These are phyloP conservation scores for Neurospora cerealis DNA, from an alignment of 495 filamentous ascomycete species.

Conservation along the genomic window DNA sequence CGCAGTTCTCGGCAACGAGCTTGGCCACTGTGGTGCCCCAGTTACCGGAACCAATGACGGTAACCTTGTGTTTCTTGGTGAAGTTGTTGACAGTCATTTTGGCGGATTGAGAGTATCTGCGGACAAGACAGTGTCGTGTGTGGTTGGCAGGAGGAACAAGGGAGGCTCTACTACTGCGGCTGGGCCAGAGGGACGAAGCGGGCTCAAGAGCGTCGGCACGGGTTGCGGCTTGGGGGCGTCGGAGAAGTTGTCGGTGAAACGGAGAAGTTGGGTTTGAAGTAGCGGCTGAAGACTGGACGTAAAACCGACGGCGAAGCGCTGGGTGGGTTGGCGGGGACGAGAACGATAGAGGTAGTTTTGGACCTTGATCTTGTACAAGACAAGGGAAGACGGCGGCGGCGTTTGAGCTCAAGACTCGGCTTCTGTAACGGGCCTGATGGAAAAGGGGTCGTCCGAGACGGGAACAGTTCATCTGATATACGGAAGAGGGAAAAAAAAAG, in stretches of 20 bases:
- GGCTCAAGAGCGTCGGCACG: background rate
- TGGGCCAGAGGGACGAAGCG: background rate
- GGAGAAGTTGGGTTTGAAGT: background rate
- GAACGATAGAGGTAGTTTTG: background rate
- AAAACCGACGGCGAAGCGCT: background rate
- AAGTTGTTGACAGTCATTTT: slow-evolving; percentile 21
- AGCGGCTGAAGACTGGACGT: background rate
- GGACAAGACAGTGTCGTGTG: slow-evolving; percentile 2
- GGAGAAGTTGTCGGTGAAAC: background rate
- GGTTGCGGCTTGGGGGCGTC: background rate
- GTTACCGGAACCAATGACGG: slow-evolving; percentile 91
- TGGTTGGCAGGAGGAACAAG: background rate
- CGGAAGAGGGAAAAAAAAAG: background rate
- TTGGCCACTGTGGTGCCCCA: slow-evolving; percentile 98
- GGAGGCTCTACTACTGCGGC: background rate
- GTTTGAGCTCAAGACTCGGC: background rate
- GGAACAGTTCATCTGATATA: background rate
- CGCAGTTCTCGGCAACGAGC: slow-evolving; percentile 87
- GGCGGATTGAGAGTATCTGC: slow-evolving; percentile 7
- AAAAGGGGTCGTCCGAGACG: background rate
- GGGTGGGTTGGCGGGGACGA: background rate
- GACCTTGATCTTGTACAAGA: background rate
- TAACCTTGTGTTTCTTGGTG: slow-evolving; percentile 75
- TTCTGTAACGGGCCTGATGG: background rate
- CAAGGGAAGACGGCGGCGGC: background rate